Evolutionary conservation across 179 eudicot species (phyloP).

Genomic region (Camellia oleifera): DNA sequence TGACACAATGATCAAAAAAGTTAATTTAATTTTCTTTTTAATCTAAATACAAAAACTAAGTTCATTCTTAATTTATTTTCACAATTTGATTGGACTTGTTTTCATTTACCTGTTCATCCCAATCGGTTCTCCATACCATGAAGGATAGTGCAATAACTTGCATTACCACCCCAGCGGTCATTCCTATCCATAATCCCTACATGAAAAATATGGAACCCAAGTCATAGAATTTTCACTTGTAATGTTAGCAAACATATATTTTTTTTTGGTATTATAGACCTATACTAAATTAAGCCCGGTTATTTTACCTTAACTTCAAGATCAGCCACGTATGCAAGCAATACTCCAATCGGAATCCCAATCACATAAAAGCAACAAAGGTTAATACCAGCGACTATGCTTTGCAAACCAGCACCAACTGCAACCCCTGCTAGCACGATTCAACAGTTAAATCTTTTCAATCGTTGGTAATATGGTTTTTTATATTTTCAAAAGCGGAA

Average conservation of each 20-base stretch:
- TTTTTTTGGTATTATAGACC: too few species aligned
- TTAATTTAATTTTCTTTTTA: neutral
- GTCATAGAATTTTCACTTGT: too few species aligned
- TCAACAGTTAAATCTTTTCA: too few species aligned
- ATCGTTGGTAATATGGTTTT: too few species aligned
- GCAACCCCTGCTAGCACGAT: constrained; percentile 22
- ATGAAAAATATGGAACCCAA: too few species aligned
- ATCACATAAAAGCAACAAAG: constrained; percentile 33
- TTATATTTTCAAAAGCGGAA: too few species aligned
- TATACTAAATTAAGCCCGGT: too few species aligned
- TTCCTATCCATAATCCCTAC: too few species aligned
- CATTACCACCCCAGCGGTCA: too few species aligned
- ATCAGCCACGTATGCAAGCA: constrained; percentile 32
- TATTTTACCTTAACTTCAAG: constrained; percentile 20
- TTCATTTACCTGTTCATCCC: constrained; percentile 38
- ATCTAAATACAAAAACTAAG: neutral
- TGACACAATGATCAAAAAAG: neutral
- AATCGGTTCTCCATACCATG: constrained; percentile 41
- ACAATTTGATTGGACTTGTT: neutral
- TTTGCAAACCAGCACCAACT: constrained; percentile 43
- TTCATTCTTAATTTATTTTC: neutral
- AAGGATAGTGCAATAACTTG: constrained; percentile 22
- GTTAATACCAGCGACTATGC: constrained; percentile 34
- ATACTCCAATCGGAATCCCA: constrained; percentile 36
- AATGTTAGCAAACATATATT: too few species aligned